Evolutionary conservation across 2,329 filamentous ascomycete species (phyloP).

Genomic region (Talaromyces sp.): DNA sequence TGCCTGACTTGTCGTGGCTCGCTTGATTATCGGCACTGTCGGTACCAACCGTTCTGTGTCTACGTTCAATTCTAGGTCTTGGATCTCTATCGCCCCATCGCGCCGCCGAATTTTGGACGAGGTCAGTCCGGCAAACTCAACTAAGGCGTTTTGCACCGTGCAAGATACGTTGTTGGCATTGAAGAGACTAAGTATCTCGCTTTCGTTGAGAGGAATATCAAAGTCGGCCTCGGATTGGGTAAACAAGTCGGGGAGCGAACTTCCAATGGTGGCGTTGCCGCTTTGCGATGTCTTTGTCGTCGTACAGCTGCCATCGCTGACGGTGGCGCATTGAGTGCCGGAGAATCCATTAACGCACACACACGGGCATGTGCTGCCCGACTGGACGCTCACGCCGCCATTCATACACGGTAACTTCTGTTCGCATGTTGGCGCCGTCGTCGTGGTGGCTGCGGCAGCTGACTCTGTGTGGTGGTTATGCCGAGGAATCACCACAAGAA

Average conservation of each 20-base stretch:
- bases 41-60: neutral
- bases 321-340: slow-evolving; percentile 54
- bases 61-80: neutral
- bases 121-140: slow-evolving; percentile 68
- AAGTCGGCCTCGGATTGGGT: slow-evolving; percentile 63
- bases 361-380: slow-evolving; percentile 69
- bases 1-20: neutral
- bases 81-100: slow-evolving; percentile 4
- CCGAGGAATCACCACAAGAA: slow-evolving; percentile 58
- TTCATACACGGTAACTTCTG: slow-evolving; percentile 66
- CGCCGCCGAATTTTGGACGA: slow-evolving; percentile 27
- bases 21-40: neutral
- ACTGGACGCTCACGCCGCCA: slow-evolving; percentile 67
- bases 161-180: slow-evolving; percentile 74
- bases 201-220: slow-evolving; percentile 68
- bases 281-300: slow-evolving; percentile 46
- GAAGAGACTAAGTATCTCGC: slow-evolving; percentile 69
- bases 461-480: slow-evolving; percentile 32
- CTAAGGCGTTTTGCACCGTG: slow-evolving; percentile 76
- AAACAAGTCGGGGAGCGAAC: slow-evolving; percentile 72
- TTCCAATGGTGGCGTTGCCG: slow-evolving; percentile 73
- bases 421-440: slow-evolving; percentile 49
- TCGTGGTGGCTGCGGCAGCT: neutral
- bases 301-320: slow-evolving; percentile 53
- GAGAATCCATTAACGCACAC: slow-evolving; percentile 88